Base-by-base conservation (phyloP, 2,329 filamentous ascomycete species). In the Karstenula rhodostoma region DNA sequence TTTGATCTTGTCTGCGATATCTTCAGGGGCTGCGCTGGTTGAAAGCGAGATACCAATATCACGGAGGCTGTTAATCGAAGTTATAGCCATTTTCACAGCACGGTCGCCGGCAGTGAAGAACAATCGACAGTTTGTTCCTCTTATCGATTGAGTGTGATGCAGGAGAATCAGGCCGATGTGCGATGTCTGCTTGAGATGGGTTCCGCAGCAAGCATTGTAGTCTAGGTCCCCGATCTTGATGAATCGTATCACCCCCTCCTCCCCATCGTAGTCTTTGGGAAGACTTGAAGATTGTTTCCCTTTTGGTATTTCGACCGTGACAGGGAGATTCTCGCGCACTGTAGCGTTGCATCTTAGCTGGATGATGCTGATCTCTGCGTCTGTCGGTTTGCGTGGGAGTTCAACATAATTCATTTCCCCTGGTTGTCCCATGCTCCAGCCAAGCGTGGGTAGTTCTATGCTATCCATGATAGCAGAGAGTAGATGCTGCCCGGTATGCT, bases 321-420 rank as follows among this genome's bases (percentile, higher is more conserved):
- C 70, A 1, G 67, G 57, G 1, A 72, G 44, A 35, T 71, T 73
- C 17, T 70, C 61, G 42, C 73, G 67, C n/a, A 76, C 71, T 49
- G 58, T 56, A 5, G 63, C 60, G 32, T 74, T 75, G 56, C 72
- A 74, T n/a, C 65, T 55, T 12, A 63, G 56, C 42, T 76, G 73
- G 12, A 76, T 73, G 13, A 29, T 56, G 15, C 50, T 49, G 4
- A 74, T 63, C 33, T 76, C 73, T 8, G 63, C 66, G 3, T 70
- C 64, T 13, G 65, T 64, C 12, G 71, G 73, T 55, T 72, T 74
- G 6, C 73, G 70, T 33, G 70, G 67, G 4, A 76, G 43, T 46
- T 76, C 73, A 22, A 76, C 65, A 33, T 70, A 74, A 60, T 76
- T 75, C 71, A 73, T 74, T 43, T 76, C 73, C n/a, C 73, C 73